A percentile compares a stretch with the other conserved stretches of the same genome.
Evolutionary conservation across 352 stramenopile genomes (phyloP).

Genomic region (Globisporangium abappressorium): DNA sequence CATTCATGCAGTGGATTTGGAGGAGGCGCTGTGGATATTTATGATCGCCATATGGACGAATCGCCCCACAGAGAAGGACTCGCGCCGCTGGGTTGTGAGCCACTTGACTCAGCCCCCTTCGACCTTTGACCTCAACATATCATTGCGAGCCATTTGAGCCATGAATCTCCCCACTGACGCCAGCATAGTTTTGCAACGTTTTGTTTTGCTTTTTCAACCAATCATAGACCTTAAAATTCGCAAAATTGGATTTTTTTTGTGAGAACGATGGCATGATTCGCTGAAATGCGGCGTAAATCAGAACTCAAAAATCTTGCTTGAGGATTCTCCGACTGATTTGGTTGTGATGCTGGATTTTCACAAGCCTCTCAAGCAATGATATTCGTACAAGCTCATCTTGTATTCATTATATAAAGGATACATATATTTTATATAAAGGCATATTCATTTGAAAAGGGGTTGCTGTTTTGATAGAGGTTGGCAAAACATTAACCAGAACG

Average conservation of each 20-base stretch:
- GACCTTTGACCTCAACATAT: not conserved
- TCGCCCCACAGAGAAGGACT: too few species aligned
- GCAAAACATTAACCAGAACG: not conserved
- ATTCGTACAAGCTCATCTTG: too few species aligned
- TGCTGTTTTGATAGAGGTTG: not conserved
- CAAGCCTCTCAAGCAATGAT: not conserved
- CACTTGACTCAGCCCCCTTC: not conserved
- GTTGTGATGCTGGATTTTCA: conserved; percentile 9
- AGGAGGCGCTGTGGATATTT: not conserved
- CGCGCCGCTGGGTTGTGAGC: not conserved
- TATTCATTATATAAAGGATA: not conserved
- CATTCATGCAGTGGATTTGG: not conserved
- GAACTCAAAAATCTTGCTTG: conserved; percentile 8
- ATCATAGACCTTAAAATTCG: not conserved
- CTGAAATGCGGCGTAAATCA: conserved; percentile 1
- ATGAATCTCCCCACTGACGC: conserved; percentile 5
- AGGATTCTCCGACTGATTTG: conserved; percentile 9
- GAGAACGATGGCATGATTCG: not conserved
- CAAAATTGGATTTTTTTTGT: conserved; percentile 8
- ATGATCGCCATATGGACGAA: not conserved
- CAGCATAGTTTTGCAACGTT: not conserved
- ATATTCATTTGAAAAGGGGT: not conserved
- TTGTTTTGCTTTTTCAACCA: not conserved
- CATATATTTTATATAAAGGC: not conserved
- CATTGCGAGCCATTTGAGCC: not conserved